Base-by-base conservation (phyloP, 208 protist species). In the Leishmania mexicana region DNA sequence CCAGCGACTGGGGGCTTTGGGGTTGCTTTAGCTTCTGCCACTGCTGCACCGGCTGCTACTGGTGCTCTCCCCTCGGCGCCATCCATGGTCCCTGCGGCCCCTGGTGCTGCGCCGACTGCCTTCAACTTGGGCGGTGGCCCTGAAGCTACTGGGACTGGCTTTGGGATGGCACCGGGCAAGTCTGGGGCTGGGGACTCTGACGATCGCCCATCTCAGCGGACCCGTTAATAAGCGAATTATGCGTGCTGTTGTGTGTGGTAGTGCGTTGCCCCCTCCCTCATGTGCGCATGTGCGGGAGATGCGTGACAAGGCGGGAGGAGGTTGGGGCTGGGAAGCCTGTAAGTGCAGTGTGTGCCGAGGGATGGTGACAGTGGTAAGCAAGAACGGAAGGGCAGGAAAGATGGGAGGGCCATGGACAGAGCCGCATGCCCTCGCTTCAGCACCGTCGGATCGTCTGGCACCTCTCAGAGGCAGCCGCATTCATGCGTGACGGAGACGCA, bases 111-210 rank as follows among this genome's bases (percentile, higher is more conserved):
- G 35, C 57, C 83, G 42, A 72, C 76, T 47, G 75, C 79, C 13
- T 79, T 87, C 51, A 81, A 65, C 38, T 45, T 83, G 10, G 76
- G 79, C 71, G 28, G 73, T 54, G 19, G 60, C 4, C 68, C 75
- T 15, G 74, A 65, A 24, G 67, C 57, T 42, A 40, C 53, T 47
- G 64, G 70, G 28, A n/a, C n/a, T 60, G 78, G 81, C 15, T 87
- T 87, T 65, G 79, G 86, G 8, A 35, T 38, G 45, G 78, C 78
- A 10, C 78, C 70, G 19, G 81, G 79, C 64, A 83, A 80, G 77
- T 79, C 84, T 28, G 45, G 71, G 15, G 31, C 31, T 54, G 79
- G 64, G 10, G 65, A 51, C 70, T 60, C 60, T 7, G 81, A 71
- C 21, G 81, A 82, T 72, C 81, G 84, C 7, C 67, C 82, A 49